Evolutionary conservation across 371 early-diverging fungal species (phyloP), one percentile per base, ranked within the genome.

Genomic region (Capniomyces stellatus): DNA sequence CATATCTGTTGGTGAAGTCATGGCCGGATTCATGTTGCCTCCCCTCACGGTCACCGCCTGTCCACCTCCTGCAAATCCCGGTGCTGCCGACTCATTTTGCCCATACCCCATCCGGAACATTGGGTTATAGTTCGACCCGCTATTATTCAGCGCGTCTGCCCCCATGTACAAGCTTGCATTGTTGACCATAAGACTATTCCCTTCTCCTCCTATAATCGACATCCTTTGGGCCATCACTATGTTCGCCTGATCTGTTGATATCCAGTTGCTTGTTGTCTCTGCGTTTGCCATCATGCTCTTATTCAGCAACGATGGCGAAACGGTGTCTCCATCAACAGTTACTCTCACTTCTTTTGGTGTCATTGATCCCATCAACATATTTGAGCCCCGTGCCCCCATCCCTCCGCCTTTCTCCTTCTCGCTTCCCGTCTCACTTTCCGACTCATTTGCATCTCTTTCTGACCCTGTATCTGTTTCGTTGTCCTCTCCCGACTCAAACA

Each of bases 281-380:
- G n/a, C 49, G 49, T 25, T 27, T 24, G n/a, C 49, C 21, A n/a
- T 49, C 18, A 3, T 25, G 25, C n/a, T 18, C n/a, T 49, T 29
- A 8, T 25, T 13, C n/a, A 49, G 30, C 10, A 30, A 25, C 3
- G 28, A 49, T n/a, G 49, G 49, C 29, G 49, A 3, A 25, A 49
- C 28, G n/a, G 49, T 49, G n/a, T 49, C 28, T 19, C 25, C 30
- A 30, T 49, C 49, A 49, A 30, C 29, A n/a, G n/a, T 49, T 6
- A 27, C 30, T n/a, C 28, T 30, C n/a, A 49, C 30, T 18, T 49
- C n/a, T 24, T 25, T 29, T 4, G 25, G 49, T 29, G 49, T 25
- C 28, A n/a, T 25, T 49, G 30, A 10, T 44, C 27, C 4, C 12
- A 4, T 8, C 4, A 4, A 4, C 4, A 44, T 4, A 4, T 4